These are phyloP conservation scores for Exutisphaerella laricina DNA, from an alignment of 2,329 filamentous ascomycete species.

Conservation along the genomic window DNA sequence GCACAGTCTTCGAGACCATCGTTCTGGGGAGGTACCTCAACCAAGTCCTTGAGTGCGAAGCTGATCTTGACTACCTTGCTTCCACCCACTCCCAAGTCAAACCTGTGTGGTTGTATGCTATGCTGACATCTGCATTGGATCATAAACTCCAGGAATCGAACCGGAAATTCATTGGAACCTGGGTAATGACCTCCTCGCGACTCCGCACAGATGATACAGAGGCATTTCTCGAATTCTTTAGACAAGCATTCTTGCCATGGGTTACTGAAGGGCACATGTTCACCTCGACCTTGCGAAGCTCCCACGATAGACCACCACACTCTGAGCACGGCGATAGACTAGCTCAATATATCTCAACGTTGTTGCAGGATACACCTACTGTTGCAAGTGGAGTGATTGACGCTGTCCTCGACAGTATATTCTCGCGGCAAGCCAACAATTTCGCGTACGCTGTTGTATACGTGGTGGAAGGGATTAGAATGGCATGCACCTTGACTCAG, in stretches of 20 bases:
- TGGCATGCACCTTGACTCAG: constrained; percentile 27
- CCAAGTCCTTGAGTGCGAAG: constrained; percentile 43
- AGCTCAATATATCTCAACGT: constrained; percentile 32
- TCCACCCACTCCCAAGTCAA: constrained; percentile 34
- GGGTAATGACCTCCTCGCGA: constrained; percentile 38
- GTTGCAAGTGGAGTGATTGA: constrained; percentile 23
- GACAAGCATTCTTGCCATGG: constrained; percentile 43
- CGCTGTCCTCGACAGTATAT: constrained; percentile 30
- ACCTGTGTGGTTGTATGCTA: constrained; percentile 38
- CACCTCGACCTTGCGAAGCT: constrained; percentile 35
- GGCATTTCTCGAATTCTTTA: constrained; percentile 35
- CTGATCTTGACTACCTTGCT: constrained; percentile 38
- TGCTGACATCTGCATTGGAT: constrained; percentile 40
- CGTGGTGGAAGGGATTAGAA: constrained; percentile 39
- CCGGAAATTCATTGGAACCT: constrained; percentile 42
- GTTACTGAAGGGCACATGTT: constrained; percentile 42
- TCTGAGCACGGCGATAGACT: constrained; percentile 41
- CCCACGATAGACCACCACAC: constrained; percentile 25
- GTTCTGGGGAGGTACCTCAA: constrained; percentile 46
- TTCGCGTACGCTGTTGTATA: constrained; percentile 41
- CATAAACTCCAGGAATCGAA: constrained; percentile 42
- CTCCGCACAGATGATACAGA: constrained; percentile 20
- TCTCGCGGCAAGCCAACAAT: constrained; percentile 27
- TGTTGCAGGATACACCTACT: constrained; percentile 25
- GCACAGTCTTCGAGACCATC: constrained; percentile 44